These are phyloP conservation scores for Setaria viridis DNA, from an alignment of 202 grass and related monocot genomes.

Conservation along the genomic window DNA sequence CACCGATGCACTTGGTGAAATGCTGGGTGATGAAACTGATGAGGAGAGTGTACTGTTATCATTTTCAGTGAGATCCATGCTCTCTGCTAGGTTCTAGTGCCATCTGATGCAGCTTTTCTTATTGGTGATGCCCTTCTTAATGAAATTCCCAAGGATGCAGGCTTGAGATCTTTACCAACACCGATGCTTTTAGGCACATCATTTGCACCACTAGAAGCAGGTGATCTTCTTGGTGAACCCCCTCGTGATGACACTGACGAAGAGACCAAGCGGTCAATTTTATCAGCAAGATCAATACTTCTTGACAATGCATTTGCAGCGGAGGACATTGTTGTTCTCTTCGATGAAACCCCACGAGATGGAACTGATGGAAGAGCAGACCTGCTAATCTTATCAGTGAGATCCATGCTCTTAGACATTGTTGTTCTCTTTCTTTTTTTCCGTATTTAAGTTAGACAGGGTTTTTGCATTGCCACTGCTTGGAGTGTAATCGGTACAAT, in stretches of 20 bases:
- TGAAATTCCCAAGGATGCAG: conserved; percentile 47
- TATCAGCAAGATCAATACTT: conserved; percentile 73
- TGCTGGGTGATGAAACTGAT: conserved; percentile 51
- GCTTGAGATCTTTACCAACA: conserved; percentile 58
- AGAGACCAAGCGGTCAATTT: conserved; percentile 60
- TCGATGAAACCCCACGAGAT: conserved; percentile 62
- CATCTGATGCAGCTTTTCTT: conserved; percentile 39
- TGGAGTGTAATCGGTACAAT: no score
- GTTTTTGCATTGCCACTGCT: no score
- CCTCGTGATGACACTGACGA: conserved; percentile 40
- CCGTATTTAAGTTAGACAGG: no score
- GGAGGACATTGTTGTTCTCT: conserved; percentile 51
- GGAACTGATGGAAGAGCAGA: conserved; percentile 43
- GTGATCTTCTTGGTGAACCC: conserved; percentile 59
- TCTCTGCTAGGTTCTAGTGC: conserved; percentile 49
- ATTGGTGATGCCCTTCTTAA: conserved; percentile 53
- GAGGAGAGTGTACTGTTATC: conserved; percentile 44
- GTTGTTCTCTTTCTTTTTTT: background rate
- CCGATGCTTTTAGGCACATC: conserved; percentile 23
- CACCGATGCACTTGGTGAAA: conserved; percentile 56
- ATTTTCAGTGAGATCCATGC: conserved; percentile 70
- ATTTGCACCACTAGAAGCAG: conserved; percentile 45
- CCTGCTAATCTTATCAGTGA: conserved; percentile 68
- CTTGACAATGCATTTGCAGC: conserved; percentile 64
- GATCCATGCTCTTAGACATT: conserved; percentile 80